These are phyloP conservation scores for Bullera alba DNA, from an alignment of 768 basidiomycete genomes.

Conservation along the genomic window DNA sequence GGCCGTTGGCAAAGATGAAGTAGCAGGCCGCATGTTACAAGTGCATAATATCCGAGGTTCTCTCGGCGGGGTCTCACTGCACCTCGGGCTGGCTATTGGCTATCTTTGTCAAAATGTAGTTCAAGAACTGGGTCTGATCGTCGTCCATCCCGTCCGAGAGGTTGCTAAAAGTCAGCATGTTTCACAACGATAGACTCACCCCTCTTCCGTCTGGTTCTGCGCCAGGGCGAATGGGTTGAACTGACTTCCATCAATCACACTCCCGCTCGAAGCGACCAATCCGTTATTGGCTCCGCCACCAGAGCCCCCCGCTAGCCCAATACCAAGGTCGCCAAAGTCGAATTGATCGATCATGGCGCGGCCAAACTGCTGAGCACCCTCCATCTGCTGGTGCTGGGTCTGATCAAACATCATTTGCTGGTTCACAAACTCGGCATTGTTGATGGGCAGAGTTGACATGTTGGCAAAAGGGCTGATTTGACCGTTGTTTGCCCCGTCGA, in stretches of 20 bases:
- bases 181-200: constrained; percentile 6
- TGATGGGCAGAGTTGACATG: too few species aligned
- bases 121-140: constrained; percentile 43
- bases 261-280: too few species aligned
- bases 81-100: constrained; percentile 39
- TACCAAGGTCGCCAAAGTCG: constrained; percentile 32
- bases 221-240: constrained; percentile 46
- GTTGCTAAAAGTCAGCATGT: not conserved
- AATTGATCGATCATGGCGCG: constrained; percentile 12
- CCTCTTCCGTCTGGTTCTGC: constrained; percentile 34
- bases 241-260: not conserved
- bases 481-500: too few species aligned
- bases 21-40: too few species aligned
- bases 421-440: not conserved
- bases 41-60: not conserved
- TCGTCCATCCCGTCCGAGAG: constrained; percentile 18
- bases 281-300: constrained; percentile 4
- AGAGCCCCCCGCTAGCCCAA: constrained; percentile 20
- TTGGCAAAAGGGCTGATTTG: not conserved
- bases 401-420: not conserved
- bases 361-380: not conserved
- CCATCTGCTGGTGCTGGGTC: not conserved
- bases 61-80: constrained; percentile 13
- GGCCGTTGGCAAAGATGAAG: constrained; percentile 93
- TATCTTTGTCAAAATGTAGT: constrained; percentile 43